Conservation (phyloP, 2,329 filamentous ascomycete genomes). For the Fusarium stilboides region DNA sequence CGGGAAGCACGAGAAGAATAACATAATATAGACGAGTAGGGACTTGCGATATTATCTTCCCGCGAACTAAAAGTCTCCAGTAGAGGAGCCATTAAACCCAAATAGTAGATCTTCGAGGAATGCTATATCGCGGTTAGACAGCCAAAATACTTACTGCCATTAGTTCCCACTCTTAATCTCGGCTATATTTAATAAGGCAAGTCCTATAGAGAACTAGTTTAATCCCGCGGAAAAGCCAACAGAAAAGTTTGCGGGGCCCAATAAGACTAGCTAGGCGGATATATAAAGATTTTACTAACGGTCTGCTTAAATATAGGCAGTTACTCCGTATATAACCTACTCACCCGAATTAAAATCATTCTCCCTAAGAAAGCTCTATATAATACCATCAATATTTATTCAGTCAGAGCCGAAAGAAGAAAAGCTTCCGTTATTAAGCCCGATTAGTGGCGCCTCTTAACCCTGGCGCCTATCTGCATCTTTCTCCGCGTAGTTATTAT, state of each 20-base stretch:
- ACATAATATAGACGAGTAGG: neutral
- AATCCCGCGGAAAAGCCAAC: neutral
- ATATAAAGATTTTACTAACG: slow-evolving; percentile 24
- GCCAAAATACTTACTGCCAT: slow-evolving; percentile 29
- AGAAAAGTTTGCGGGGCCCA: slow-evolving; percentile 20
- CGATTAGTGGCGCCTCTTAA: neutral
- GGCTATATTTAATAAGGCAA: neutral
- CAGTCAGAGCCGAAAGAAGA: slow-evolving; percentile 42
- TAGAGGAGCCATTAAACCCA: slow-evolving; percentile 52
- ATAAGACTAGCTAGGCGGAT: slow-evolving; percentile 16
- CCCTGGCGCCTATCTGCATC: neutral
- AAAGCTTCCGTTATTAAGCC: slow-evolving; percentile 1
- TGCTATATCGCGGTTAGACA: slow-evolving; percentile 24
- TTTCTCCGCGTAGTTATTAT: neutral
- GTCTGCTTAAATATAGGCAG: slow-evolving; percentile 6
- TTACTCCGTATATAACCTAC: slow-evolving; percentile 4
- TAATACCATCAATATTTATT: slow-evolving; percentile 56
- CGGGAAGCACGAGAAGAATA: slow-evolving; percentile 15
- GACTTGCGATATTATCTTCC: slow-evolving; percentile 18
- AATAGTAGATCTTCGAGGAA: slow-evolving; percentile 52
- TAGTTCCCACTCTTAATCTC: slow-evolving; percentile 18
- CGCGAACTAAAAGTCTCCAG: slow-evolving; percentile 46
- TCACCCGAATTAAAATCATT: slow-evolving; percentile 26
- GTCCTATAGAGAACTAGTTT: neutral
- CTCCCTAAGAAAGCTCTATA: slow-evolving; percentile 54